A percentile compares a stretch with the other conserved stretches of the same genome.
Evolutionary conservation across 2,329 filamentous ascomycete species (phyloP).

Genomic region (Myriosclerotinia duriaeana): DNA sequence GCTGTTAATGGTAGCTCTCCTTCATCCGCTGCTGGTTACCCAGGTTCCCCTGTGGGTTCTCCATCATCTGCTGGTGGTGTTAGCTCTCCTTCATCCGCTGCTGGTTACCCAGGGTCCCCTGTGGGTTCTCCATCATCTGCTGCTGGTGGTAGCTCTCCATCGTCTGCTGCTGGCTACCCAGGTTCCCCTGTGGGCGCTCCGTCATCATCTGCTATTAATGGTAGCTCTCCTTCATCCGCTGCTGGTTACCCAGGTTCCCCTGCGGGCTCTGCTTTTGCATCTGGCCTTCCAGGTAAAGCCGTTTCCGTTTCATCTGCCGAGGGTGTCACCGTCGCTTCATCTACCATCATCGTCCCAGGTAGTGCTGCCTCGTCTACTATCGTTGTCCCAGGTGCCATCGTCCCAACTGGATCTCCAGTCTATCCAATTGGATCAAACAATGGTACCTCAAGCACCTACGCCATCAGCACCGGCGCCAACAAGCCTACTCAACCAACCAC

Average conservation of each 20-base stretch:
- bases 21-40: no score
- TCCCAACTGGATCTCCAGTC: not conserved
- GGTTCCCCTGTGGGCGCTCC: not conserved
- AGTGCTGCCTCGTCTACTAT: not conserved
- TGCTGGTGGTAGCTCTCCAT: slow-evolving; percentile 1
- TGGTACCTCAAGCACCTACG: not conserved
- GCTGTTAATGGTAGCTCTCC: no score
- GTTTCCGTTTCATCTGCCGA: not conserved
- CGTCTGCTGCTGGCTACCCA: slow-evolving; percentile 7
- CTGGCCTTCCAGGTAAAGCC: not conserved
- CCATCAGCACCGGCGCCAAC: not conserved
- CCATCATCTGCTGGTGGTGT: not conserved
- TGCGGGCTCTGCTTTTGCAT: not conserved
- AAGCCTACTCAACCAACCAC: not conserved
- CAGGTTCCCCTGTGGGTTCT: no score
- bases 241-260: slow-evolving; percentile 7
- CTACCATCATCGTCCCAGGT: not conserved
- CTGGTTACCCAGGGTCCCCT: no score
- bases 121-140: not conserved
- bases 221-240: not conserved
- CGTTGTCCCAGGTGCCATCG: not conserved
- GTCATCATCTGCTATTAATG: no score
- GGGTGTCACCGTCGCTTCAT: not conserved
- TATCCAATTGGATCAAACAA: not conserved
- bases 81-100: not conserved